These are phyloP conservation scores for Nematocida sp. DNA, from an alignment of 371 early-diverging fungal species.

Conservation along the genomic window DNA sequence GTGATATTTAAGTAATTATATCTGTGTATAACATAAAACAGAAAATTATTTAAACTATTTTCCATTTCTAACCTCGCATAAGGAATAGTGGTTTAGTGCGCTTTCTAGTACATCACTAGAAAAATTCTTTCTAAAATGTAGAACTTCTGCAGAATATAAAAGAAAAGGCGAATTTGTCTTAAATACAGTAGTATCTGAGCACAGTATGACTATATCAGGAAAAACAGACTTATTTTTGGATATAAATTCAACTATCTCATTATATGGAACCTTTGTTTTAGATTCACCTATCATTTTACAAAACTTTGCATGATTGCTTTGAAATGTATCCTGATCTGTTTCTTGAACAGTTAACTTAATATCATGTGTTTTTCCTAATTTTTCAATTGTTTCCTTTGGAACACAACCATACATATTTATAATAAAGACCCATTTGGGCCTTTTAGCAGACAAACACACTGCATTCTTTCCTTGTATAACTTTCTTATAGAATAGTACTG, in stretches of 20 bases:
- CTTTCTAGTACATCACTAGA: slow-evolving; percentile 24
- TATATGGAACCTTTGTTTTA: slow-evolving; percentile 8
- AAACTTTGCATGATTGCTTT: slow-evolving; percentile 12
- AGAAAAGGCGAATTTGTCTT: slow-evolving; percentile 22
- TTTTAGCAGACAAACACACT: neutral
- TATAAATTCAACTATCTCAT: slow-evolving; percentile 3
- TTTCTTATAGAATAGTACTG: no score
- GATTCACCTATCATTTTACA: neutral
- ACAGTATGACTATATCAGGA: slow-evolving; percentile 47
- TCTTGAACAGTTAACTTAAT: slow-evolving; percentile 1
- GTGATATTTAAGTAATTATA: no score
- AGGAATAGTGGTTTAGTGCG: slow-evolving; percentile 43
- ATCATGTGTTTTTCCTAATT: slow-evolving; percentile 14
- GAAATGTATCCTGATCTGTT: neutral
- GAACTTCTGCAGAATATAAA: slow-evolving; percentile 43
- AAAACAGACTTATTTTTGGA: slow-evolving; percentile 2
- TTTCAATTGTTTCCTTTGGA: neutral
- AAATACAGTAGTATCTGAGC: slow-evolving; percentile 22
- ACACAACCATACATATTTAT: neutral
- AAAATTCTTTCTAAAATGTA: slow-evolving; percentile 37
- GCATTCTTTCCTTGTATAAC: neutral
- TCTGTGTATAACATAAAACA: no score
- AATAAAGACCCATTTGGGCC: slow-evolving; percentile 1
- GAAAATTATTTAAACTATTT: slow-evolving; percentile 4
- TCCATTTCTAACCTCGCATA: slow-evolving; percentile 54